phyloP scores from a whole-genome alignment of 2,329 filamentous ascomycete genomes.

The Xylariaceae sp. region DNA sequence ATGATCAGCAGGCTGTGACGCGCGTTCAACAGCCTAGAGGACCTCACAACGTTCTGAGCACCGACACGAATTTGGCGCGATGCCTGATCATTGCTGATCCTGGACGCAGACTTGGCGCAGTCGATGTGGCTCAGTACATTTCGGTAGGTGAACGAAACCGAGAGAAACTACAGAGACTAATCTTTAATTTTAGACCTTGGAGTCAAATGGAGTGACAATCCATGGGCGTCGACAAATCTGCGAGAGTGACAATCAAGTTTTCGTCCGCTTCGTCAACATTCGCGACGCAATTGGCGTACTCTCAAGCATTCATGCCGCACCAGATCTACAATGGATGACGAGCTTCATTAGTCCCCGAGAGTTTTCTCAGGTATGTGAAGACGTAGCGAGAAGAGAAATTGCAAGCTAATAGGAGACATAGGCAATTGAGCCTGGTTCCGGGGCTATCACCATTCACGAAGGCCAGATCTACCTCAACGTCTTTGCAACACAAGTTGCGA shows the following conservation, averaged over 20 bases:
- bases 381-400: not conserved
- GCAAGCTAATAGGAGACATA: constrained; percentile 14
- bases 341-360: constrained; percentile 42
- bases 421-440: constrained; percentile 27
- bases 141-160: constrained; percentile 34
- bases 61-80: constrained; percentile 42
- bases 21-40: constrained; percentile 19
- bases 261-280: constrained; percentile 57
- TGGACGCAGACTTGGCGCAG: constrained; percentile 25
- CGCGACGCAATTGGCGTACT: constrained; percentile 53
- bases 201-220: constrained; percentile 31
- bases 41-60: constrained; percentile 40
- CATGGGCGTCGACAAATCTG: constrained; percentile 38
- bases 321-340: constrained; percentile 43
- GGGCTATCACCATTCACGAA: constrained; percentile 43
- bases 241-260: constrained; percentile 40
- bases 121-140: constrained; percentile 43
- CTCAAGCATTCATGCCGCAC: constrained; percentile 40
- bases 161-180: constrained; percentile 12
- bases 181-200: constrained; percentile 35
- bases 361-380: constrained; percentile 36
- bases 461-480: constrained; percentile 53
- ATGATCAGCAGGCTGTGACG: constrained; percentile 7
- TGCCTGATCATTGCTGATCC: constrained; percentile 40
- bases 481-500: constrained; percentile 25